Base-by-base conservation (phyloP, 2,329 filamentous ascomycete genomes). In the Cadophora sp. region DNA sequence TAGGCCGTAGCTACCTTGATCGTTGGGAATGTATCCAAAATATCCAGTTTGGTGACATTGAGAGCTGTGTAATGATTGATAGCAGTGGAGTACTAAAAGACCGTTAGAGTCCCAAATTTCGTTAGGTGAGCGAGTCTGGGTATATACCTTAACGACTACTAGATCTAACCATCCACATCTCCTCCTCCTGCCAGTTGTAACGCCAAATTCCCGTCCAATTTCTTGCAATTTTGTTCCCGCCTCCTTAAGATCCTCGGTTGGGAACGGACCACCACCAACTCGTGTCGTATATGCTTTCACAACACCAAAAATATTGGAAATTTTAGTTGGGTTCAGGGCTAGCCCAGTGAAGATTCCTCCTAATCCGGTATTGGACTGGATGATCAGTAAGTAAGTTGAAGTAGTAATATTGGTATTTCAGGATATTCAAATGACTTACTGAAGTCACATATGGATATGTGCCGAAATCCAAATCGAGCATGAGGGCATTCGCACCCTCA, bases 1-100 rank as follows among this genome's bases (percentile, higher is more conserved):
- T 97, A 97, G 1, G 87, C 88, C 13, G 90, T 87, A n/a, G 91
- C 91, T 61, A 92, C 83, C 79, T 94, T 91, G 80, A 96, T 85
- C 74, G 88, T 89, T 13, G 86, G 83, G 77, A 97, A 93, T 39
- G 86, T 87, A 76, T 93, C 91, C n/a, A 94, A 83, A 45, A 93
- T 84, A 72, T 92, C 89, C 24, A 92, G 84, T 79, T 86, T 88
- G 16, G 85, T 88, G 53, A 88, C 76, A 73, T 88, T 88, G 64
- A 89, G 76, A 56, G 82, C 79, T 0, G 87, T 69, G 36, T 73
- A 72, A 33, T 68, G 55, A 51, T 73, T 74, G 41, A 74, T 70
- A 22, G 65, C 65, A 68, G 83, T 78, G 11, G 82, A 89, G 81
- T 90, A 91, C 77, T 90, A 18, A 7, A 18, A 41, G 14, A 4